Conservation (phyloP, 148 eudicot genomes). For the Silene uniflora region DNA sequence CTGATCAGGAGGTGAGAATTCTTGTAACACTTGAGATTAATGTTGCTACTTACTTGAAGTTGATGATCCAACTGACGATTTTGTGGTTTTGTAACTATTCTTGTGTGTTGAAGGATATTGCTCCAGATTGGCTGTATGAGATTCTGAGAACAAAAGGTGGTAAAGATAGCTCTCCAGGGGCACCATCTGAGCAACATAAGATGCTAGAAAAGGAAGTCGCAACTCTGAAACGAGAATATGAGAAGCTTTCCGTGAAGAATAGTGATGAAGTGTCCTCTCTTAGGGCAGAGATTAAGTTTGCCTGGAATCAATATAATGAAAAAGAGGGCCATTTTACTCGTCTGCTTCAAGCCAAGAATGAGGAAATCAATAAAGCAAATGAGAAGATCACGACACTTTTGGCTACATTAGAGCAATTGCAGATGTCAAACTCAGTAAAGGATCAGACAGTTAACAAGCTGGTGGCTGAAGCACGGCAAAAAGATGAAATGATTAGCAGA, state of each 20-base stretch:
- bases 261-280: conserved; percentile 51
- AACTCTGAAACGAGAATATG: conserved; percentile 42
- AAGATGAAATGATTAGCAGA: conserved; percentile 42
- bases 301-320: conserved; percentile 63
- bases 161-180: conserved; percentile 16
- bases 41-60: not conserved
- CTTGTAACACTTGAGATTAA: not conserved
- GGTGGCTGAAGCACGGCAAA: conserved; percentile 33
- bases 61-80: not conserved
- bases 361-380: conserved; percentile 45
- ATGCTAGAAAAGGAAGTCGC: conserved; percentile 38
- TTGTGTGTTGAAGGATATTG: conserved; percentile 22
- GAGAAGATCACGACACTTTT: conserved; percentile 41
- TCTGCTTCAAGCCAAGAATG: conserved; percentile 40
- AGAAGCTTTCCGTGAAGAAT: conserved; percentile 37
- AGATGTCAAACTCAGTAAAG: conserved; percentile 45
- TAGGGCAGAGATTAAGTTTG: conserved; percentile 52
- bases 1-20: conserved; percentile 37
- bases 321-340: conserved; percentile 40
- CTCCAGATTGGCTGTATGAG: conserved; percentile 22
- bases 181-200: conserved; percentile 19
- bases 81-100: not conserved
- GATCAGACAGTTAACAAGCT: conserved; percentile 34
- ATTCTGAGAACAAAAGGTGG: conserved; percentile 18
- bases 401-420: conserved; percentile 44